These are phyloP conservation scores for Podospora anserina DNA, from an alignment of 495 filamentous ascomycete genomes.

Conservation along the genomic window DNA sequence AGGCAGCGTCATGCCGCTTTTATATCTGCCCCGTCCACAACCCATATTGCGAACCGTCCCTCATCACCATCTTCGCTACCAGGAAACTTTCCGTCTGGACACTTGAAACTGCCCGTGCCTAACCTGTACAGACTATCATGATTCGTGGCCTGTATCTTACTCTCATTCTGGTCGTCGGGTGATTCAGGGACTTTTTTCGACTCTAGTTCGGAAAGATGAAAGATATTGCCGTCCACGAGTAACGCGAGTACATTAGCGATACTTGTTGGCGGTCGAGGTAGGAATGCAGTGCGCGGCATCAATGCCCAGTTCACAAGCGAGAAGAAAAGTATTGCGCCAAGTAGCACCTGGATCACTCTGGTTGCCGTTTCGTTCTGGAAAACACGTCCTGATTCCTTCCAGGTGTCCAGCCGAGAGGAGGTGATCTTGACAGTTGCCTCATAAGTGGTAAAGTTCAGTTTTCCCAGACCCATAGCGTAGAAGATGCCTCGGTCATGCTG, in stretches of 20 bases:
- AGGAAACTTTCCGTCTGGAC: too few relatives aligned
- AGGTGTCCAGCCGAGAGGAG: too few relatives aligned
- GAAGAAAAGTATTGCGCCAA: neutral
- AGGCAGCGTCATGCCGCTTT: too few relatives aligned
- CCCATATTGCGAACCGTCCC: too few relatives aligned
- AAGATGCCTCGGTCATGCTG: neutral
- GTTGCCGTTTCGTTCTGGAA: neutral
- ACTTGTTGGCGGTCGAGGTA: neutral
- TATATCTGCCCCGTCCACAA: too few relatives aligned
- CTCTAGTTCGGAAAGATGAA: neutral
- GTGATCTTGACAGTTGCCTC: neutral
- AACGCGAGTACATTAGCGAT: neutral
- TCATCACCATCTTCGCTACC: too few relatives aligned
- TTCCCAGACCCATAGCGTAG: neutral
- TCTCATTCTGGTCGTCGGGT: too few relatives aligned
- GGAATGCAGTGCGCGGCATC: neutral
- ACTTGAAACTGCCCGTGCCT: too few relatives aligned
- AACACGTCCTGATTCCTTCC: neutral
- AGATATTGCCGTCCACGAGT: slow-evolving; percentile 6
- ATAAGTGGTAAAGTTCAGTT: slow-evolving; percentile 4
- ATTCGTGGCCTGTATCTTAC: too few relatives aligned
- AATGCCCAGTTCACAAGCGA: slow-evolving; percentile 1
- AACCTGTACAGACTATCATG: too few relatives aligned
- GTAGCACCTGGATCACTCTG: neutral
- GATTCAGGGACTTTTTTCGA: too few relatives aligned